Conservation (phyloP, 2,329 filamentous ascomycete genomes). For the Xylariaceae sp. region DNA sequence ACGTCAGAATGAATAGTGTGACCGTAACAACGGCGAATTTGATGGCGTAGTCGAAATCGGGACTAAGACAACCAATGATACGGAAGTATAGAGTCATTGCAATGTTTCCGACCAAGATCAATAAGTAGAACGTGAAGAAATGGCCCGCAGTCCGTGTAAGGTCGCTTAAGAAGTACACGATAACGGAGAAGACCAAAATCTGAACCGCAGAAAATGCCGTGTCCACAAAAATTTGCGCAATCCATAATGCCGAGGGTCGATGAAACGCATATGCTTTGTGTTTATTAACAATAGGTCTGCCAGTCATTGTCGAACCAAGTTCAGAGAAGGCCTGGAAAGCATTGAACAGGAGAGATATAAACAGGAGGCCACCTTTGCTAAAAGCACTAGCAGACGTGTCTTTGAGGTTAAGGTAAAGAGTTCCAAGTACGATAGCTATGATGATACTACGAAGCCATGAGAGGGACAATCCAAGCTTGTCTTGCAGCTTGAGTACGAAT, state of each 20-base stretch:
- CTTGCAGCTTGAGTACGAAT: slow-evolving; percentile 85
- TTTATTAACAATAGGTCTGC: slow-evolving; percentile 79
- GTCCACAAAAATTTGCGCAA: slow-evolving; percentile 82
- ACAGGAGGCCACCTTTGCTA: slow-evolving; percentile 80
- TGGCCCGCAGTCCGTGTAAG: slow-evolving; percentile 72
- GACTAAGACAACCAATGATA: slow-evolving; percentile 74
- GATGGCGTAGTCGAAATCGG: slow-evolving; percentile 85
- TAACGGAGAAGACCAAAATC: slow-evolving; percentile 74
- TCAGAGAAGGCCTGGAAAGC: slow-evolving; percentile 87
- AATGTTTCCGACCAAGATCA: slow-evolving; percentile 72
- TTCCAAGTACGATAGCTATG: slow-evolving; percentile 79
- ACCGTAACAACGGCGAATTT: slow-evolving; percentile 82
- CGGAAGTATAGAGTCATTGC: slow-evolving; percentile 81
- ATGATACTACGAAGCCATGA: slow-evolving; percentile 72
- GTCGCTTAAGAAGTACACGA: slow-evolving; percentile 80
- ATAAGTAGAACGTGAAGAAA: slow-evolving; percentile 78
- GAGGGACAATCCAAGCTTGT: slow-evolving; percentile 76
- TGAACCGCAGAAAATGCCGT: slow-evolving; percentile 73
- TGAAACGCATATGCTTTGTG: slow-evolving; percentile 85
- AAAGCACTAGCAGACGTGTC: slow-evolving; percentile 74
- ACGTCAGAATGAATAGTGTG: slow-evolving; percentile 80
- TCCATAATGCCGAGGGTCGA: slow-evolving; percentile 80
- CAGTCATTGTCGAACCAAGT: slow-evolving; percentile 75
- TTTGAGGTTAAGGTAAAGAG: slow-evolving; percentile 75
- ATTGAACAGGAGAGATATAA: slow-evolving; percentile 82